These are phyloP conservation scores for Adansonia grandidieri DNA, from an alignment of 441 rosid species.

Conservation along the genomic window DNA sequence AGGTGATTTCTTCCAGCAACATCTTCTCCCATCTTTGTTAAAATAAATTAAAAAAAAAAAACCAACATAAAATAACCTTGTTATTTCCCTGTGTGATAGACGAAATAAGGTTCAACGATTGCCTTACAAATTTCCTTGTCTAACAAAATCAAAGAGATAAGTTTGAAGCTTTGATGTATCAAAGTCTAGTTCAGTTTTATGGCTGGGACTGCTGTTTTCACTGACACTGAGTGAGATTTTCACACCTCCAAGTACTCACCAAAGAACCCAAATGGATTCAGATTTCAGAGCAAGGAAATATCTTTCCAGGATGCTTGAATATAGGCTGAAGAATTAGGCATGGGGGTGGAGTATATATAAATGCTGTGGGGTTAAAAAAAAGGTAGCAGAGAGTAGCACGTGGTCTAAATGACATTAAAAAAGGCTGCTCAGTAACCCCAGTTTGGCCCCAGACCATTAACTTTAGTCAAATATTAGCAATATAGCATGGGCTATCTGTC, in stretches of 20 bases:
- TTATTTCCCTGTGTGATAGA: background rate
- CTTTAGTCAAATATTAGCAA: background rate
- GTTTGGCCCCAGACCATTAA: background rate
- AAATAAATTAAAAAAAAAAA: conserved; percentile 14
- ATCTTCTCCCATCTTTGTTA: conserved; percentile 55
- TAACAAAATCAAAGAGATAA: background rate
- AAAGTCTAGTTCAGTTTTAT: conserved; percentile 12
- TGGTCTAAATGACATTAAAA: conserved; percentile 13
- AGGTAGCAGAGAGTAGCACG: conserved; percentile 11
- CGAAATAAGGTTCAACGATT: background rate
- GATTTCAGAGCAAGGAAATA: background rate
- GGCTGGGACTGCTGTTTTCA: background rate
- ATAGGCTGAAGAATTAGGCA: background rate
- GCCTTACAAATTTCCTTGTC: too few species aligned
- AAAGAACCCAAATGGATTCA: conserved; percentile 30
- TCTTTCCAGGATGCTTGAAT: conserved; percentile 8
- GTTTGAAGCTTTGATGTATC: background rate
- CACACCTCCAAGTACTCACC: conserved; percentile 34
- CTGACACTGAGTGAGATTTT: conserved; percentile 24
- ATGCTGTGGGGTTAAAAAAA: background rate
- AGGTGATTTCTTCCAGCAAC: conserved; percentile 42
- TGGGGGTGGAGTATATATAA: conserved; percentile 30
- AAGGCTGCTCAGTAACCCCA: background rate
- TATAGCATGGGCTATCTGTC: background rate
- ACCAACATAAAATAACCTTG: background rate